These are phyloP conservation scores for Aquilaria agallochum DNA, from an alignment of 441 rosid genomes.

Conservation along the genomic window DNA sequence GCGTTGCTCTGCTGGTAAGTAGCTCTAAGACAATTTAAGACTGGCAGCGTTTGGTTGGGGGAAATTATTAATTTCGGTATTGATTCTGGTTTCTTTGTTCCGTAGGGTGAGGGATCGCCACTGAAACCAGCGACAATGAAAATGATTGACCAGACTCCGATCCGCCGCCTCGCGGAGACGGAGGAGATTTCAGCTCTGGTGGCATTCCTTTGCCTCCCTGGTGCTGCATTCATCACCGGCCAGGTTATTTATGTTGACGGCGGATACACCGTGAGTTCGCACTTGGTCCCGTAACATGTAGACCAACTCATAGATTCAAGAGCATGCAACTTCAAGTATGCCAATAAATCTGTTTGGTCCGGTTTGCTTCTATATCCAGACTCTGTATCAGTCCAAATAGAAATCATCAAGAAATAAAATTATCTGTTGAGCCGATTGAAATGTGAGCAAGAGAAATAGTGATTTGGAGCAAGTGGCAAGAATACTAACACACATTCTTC, in stretches of 20 bases:
- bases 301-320: too few relatives aligned
- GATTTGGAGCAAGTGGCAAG: too few relatives aligned
- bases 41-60: too few relatives aligned
- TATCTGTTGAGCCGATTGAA: too few relatives aligned
- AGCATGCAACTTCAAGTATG: too few relatives aligned
- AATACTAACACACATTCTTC: too few relatives aligned
- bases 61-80: background rate
- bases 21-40: background rate
- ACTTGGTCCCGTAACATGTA: too few relatives aligned
- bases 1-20: background rate
- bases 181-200: conserved; percentile 34
- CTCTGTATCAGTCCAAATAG: too few relatives aligned
- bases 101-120: background rate
- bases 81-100: background rate
- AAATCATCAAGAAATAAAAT: too few relatives aligned
- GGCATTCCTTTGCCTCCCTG: conserved; percentile 39
- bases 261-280: conserved; percentile 21
- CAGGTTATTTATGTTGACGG: conserved; percentile 33
- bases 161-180: conserved; percentile 24
- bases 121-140: background rate
- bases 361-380: too few relatives aligned
- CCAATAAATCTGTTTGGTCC: too few relatives aligned
- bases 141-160: conserved; percentile 20
- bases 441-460: too few relatives aligned
- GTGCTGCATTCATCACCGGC: conserved; percentile 35